Percentiles rank a stretch among this genome's conserved stretches.
Evolutionary conservation across 108 stramenopile genomes (phyloP).

Genomic region (Skeletonema grethae): DNA sequence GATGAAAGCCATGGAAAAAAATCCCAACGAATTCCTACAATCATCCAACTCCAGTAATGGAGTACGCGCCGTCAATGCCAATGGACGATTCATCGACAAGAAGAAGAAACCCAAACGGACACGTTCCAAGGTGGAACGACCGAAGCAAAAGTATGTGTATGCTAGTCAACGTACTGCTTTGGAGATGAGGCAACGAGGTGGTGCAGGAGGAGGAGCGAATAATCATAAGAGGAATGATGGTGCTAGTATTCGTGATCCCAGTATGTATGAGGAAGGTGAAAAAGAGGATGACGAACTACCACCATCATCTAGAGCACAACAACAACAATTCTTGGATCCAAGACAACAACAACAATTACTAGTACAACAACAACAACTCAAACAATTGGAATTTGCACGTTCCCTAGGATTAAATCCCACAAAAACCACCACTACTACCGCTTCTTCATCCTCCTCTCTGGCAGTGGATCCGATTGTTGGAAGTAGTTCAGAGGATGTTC

Average conservation of each 20-base stretch:
- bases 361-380: slow-evolving; percentile 22
- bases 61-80: slow-evolving; percentile 11
- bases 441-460: slow-evolving; percentile 29
- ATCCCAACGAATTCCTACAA: slow-evolving; percentile 26
- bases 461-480: slow-evolving; percentile 66
- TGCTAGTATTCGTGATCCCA: not conserved
- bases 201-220: not conserved
- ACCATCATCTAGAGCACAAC: not conserved
- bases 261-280: slow-evolving; percentile 7
- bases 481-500: slow-evolving; percentile 43
- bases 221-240: slow-evolving; percentile 4
- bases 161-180: slow-evolving; percentile 51
- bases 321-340: slow-evolving; percentile 1
- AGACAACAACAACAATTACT: slow-evolving; percentile 14
- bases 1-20: slow-evolving; percentile 29
- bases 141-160: slow-evolving; percentile 73
- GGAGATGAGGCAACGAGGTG: slow-evolving; percentile 5
- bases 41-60: not conserved
- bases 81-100: slow-evolving; percentile 1
- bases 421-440: not conserved
- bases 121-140: slow-evolving; percentile 62
- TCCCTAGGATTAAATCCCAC: slow-evolving; percentile 56
- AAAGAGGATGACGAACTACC: not conserved
- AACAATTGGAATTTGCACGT: slow-evolving; percentile 38
- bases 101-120: slow-evolving; percentile 51